Base-by-base conservation (phyloP, 2,329 filamentous ascomycete genomes). In the Dendryphion nanum region DNA sequence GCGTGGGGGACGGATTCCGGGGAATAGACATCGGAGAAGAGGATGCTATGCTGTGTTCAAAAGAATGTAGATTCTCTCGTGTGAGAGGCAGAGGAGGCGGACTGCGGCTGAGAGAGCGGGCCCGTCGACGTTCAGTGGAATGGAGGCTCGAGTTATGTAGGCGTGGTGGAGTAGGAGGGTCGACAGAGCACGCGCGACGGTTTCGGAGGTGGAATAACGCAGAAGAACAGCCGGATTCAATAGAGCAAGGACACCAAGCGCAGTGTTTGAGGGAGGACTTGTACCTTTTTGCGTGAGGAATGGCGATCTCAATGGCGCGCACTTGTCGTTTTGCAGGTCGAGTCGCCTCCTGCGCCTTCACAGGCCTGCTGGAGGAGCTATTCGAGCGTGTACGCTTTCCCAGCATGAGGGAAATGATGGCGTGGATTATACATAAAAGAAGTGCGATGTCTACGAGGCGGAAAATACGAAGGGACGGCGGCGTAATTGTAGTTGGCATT, bases 1-100 rank as follows among this genome's bases (percentile, higher is more conserved):
- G 41, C 19, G 44, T 42, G 5, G 37, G 41, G 15, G 47, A 47
- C 26, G 37, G 46, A 21, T 49, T 47, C 10, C 44, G 38, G 18
- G 37, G 31, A 28, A 42, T 24, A 38, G 38, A 37, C 38, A 44
- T 44, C 18, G 35, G 20, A n/a, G 43, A 30, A 12, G 43, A 23
- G 24, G 23, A 35, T 6, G 17, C 17, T 17, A 19, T 32, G 36
- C 20, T 37, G 28, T 33, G 33, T 40, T 40, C 40, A 17, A 41
- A 34, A 32, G 30, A 37, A 33, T 20, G 37, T 12, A 44, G 38
- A 16, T 43, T 44, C 37, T 44, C 41, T 29, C 26, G 18, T n/a
- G 33, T 41, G 35, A 44, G 44, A 18, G 10, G 37, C 15, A 37
- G 35, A 23, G 24, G 30, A 16, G 30, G 17, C 23, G 30, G 28